Conservation (phyloP, 306 rosid genomes). For the Ormosia emarginata region DNA sequence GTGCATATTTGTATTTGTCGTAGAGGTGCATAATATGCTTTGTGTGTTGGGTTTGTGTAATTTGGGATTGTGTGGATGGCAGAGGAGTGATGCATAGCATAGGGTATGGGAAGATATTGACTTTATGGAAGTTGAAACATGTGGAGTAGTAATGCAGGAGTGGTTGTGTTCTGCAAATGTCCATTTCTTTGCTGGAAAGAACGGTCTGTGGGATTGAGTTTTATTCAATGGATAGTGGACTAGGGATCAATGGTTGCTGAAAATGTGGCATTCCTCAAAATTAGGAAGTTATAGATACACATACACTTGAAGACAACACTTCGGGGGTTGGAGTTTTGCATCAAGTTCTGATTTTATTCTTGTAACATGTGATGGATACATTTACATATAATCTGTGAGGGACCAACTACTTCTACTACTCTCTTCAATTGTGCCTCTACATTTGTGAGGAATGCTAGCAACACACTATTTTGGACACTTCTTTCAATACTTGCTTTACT, state of each 20-base stretch:
- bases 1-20: neutral
- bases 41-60: neutral
- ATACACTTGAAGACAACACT: neutral
- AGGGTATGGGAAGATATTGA: neutral
- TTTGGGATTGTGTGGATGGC: neutral
- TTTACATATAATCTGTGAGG: neutral
- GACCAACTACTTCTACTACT: neutral
- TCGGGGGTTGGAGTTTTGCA: neutral
- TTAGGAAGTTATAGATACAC: neutral
- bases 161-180: neutral
- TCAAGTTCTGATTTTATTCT: neutral
- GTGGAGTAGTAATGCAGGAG: neutral
- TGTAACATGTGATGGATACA: neutral
- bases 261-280: constrained; percentile 2
- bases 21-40: neutral
- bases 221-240: neutral
- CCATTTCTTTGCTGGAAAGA: neutral
- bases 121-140: neutral
- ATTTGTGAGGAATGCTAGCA: no score
- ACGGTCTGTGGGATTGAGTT: neutral
- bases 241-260: neutral
- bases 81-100: neutral
- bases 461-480: no score
- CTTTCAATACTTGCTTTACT: no score
- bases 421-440: neutral